Evolutionary conservation across 345 rosid species (phyloP), one percentile per base, ranked within the genome.

Genomic region (Eucalyptus pauciflora): DNA sequence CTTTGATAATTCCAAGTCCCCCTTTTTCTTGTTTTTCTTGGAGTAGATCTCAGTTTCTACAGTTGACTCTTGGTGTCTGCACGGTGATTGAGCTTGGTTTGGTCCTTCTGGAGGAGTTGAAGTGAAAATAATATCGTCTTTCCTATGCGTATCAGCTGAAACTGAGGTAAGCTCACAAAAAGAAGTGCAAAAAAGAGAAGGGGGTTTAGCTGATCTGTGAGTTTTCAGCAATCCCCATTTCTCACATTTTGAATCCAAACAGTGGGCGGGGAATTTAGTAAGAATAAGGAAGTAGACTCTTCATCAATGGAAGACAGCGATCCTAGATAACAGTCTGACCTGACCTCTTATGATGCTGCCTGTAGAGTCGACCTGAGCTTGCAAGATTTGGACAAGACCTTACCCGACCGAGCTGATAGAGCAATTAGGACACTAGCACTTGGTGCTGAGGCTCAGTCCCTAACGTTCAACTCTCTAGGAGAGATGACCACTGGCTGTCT

Each of bases 331-430:
- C 49, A 88, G 49, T 88, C 93, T 43, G 96, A 94, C 86, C 91
- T 96, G 88, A 93, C 89, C 87, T 94, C 94, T 1, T 96, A 95
- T 41, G 98, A 94, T 91, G 92, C 80, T 71, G 99, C 98, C 81
- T 97, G 99, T 92, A 90, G 83, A 86, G 88, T 87, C 86, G 99
- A 97, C 62, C 96, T 95, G 4, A 93, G 90, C 87, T 93, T 98
- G 76, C 91, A 93, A 89, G 89, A 93, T 87, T 95, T 98, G 49
- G 98, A 98, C 92, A 86, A 89, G 2, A 88, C 91, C 52, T 93
- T 98, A 86, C 98, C 91, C 14, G 93, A 92, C 87, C 98, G 95
- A 85, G 95, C 96, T 29, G 94, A 86, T 86, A 92, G 92, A 46
- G 96, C 95, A 88, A 92, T 97, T 50, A 89, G 81, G 91, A 89